A percentile compares a stretch with the other conserved stretches of the same genome.
phyloP scores from a whole-genome alignment of 177 flowering plant genomes.

The Vitis hybrid region DNA sequence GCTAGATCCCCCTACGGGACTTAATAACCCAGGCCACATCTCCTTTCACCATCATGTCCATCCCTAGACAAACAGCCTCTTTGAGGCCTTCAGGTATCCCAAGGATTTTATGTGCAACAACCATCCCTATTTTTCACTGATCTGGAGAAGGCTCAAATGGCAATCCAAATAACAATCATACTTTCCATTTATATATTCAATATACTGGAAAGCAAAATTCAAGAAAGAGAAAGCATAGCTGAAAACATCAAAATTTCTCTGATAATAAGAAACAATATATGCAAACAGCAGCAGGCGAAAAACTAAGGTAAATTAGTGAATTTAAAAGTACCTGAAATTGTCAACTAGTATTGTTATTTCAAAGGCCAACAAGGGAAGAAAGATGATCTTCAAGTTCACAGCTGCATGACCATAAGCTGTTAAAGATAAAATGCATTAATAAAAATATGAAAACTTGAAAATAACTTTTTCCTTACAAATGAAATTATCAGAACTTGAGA shows the following conservation, averaged over 20 bases:
- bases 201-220: not conserved
- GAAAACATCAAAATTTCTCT: not conserved
- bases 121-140: too few relatives aligned
- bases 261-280: not conserved
- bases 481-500: too few relatives aligned
- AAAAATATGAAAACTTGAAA: not conserved
- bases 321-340: slow-evolving; percentile 54
- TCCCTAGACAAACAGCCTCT: too few relatives aligned
- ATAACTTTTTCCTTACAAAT: not conserved
- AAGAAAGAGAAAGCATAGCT: not conserved
- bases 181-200: not conserved
- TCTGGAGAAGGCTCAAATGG: not conserved
- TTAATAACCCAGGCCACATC: too few relatives aligned
- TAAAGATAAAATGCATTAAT: not conserved
- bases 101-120: too few relatives aligned
- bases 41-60: too few relatives aligned
- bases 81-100: too few relatives aligned
- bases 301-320: not conserved
- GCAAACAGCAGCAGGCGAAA: not conserved
- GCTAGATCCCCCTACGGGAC: too few relatives aligned
- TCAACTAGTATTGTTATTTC: slow-evolving; percentile 56
- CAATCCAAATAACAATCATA: not conserved
- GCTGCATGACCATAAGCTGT: slow-evolving; percentile 26
- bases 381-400: slow-evolving; percentile 66
- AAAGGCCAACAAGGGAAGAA: slow-evolving; percentile 65